These are phyloP conservation scores for Chrysanthemum lavandulifolium DNA, from an alignment of 129 eudicot genomes.

Conservation along the genomic window DNA sequence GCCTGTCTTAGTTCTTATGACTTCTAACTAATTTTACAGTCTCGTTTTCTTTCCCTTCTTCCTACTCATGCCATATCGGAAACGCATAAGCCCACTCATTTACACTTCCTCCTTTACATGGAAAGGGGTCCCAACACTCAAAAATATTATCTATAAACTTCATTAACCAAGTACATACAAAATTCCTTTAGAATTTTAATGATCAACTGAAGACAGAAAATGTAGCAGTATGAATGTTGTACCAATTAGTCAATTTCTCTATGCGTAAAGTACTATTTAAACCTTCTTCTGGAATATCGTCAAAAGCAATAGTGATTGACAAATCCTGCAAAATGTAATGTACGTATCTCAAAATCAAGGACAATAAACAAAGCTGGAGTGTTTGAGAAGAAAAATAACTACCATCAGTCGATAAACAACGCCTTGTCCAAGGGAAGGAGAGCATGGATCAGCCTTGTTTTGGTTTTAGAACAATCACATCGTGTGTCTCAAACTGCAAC, in stretches of 20 bases:
- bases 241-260: constrained; percentile 94
- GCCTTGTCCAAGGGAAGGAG: constrained; percentile 98
- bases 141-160: no score
- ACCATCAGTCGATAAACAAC: constrained; percentile 95
- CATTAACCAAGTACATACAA: no score
- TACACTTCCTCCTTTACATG: no score
- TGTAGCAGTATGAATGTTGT: neutral
- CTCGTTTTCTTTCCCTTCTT: no score
- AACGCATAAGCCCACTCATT: no score
- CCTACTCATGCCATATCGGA: no score
- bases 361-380: neutral
- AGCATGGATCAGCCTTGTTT: constrained; percentile 88
- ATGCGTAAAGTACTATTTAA: constrained; percentile 90
- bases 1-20: no score
- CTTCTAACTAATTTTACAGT: no score
- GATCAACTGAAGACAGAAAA: no score
- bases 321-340: constrained; percentile 56
- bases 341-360: constrained; percentile 2
- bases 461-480: constrained; percentile 83
- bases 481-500: constrained; percentile 94
- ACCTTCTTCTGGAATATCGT: constrained; percentile 98
- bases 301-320: constrained; percentile 92
- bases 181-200: no score
- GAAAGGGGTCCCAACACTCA: no score
- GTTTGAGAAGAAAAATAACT: constrained; percentile 31